phyloP scores from a whole-genome alignment of 352 stramenopile species.

The Aphanomyces stellatus region DNA sequence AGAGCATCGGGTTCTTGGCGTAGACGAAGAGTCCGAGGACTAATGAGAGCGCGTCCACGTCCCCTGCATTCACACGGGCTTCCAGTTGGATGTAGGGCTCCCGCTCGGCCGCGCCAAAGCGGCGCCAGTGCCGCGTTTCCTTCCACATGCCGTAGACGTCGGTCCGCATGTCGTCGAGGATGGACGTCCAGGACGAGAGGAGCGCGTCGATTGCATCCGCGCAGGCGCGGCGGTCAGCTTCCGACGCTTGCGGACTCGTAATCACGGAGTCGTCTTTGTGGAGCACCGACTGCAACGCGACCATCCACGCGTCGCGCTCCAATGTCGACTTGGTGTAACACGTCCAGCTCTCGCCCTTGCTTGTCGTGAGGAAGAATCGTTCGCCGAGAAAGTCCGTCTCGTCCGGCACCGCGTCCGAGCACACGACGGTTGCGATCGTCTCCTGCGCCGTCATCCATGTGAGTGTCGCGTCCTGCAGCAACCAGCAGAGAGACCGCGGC shows the following conservation, averaged over 20 bases:
- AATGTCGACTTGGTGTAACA: background rate
- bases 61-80: conserved; percentile 27
- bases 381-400: conserved; percentile 12
- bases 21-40: conserved; percentile 61
- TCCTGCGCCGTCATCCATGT: background rate
- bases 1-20: conserved; percentile 57
- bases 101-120: background rate
- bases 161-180: background rate
- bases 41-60: conserved; percentile 39
- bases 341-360: background rate
- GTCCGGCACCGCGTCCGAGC: background rate
- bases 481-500: conserved; percentile 2
- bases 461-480: background rate
- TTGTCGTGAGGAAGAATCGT: conserved; percentile 13
- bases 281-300: background rate
- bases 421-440: background rate
- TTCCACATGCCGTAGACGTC: conserved; percentile 5
- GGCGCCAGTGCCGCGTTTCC: conserved; percentile 15
- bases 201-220: background rate
- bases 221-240: background rate
- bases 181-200: background rate
- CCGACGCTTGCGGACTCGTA: background rate
- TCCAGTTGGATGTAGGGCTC: conserved; percentile 36
- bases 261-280: background rate
- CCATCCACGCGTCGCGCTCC: conserved; percentile 14